Conservation (phyloP, 2,329 filamentous ascomycete genomes). For the Boeremia exigua region DNA sequence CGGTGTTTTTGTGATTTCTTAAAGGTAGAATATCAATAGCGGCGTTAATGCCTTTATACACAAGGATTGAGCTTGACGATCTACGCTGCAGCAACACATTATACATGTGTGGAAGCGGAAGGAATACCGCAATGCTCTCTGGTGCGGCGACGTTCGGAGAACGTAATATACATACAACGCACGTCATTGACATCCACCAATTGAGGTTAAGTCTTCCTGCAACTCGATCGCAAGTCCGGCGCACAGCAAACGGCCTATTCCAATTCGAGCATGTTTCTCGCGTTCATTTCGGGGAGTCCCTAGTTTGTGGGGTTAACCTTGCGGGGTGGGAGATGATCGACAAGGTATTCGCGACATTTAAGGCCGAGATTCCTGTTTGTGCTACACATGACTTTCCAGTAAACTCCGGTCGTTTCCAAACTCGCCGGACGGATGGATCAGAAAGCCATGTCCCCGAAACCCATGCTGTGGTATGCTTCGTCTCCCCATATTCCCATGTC, state of each 20-base stretch:
- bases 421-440: background rate
- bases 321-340: conserved; percentile 16
- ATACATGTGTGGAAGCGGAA: background rate
- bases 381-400: background rate
- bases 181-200: conserved; percentile 13
- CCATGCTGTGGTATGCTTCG: conserved; percentile 36
- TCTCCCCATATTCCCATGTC: conserved; percentile 43
- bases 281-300: background rate
- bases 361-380: conserved; percentile 1
- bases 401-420: background rate
- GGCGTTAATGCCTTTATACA: background rate
- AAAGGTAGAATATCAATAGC: background rate
- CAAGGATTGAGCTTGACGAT: background rate
- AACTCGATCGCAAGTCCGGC: background rate
- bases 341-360: conserved; percentile 13
- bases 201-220: background rate
- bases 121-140: background rate
- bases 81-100: background rate
- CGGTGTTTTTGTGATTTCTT: background rate
- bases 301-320: conserved; percentile 6
- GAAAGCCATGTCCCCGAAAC: conserved; percentile 27
- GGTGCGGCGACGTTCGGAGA: background rate
- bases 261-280: background rate
- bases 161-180: conserved; percentile 1
- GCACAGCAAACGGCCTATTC: background rate